Conservation (phyloP, 169 alveolate genomes). For the Besnoitia besnoiti region DNA sequence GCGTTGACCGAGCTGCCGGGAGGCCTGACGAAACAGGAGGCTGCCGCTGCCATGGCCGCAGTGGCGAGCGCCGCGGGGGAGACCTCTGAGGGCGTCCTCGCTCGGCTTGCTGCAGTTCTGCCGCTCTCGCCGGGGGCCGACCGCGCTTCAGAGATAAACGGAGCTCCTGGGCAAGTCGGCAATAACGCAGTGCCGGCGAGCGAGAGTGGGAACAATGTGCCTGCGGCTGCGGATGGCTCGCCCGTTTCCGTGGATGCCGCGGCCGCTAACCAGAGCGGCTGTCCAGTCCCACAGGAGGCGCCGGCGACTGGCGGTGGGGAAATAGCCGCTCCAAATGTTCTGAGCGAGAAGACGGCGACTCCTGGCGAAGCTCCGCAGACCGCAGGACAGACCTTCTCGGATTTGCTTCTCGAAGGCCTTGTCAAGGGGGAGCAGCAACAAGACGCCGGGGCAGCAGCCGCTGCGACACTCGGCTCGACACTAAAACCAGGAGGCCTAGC, state of each 20-base stretch:
- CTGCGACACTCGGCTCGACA: neutral
- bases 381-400: neutral
- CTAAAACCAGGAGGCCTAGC: neutral
- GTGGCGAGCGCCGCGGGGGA: slow-evolving; percentile 27
- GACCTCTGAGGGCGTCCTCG: neutral
- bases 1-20: neutral
- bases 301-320: too few species aligned
- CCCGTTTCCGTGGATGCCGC: neutral
- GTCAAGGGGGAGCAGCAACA: slow-evolving; percentile 19
- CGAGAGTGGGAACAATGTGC: neutral
- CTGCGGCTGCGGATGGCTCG: neutral
- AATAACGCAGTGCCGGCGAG: neutral
- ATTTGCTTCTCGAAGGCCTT: neutral
- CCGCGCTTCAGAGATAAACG: neutral
- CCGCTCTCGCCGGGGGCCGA: slow-evolving; percentile 3
- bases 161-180: neutral
- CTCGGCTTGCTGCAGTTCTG: neutral
- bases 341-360: neutral
- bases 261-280: too few species aligned
- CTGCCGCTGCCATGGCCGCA: slow-evolving; percentile 6
- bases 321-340: too few species aligned
- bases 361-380: neutral
- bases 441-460: neutral
- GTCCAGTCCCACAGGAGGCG: too few species aligned
- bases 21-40: neutral